These are phyloP conservation scores for Lepidopterella palustris DNA, from an alignment of 495 filamentous ascomycete genomes.

Conservation along the genomic window DNA sequence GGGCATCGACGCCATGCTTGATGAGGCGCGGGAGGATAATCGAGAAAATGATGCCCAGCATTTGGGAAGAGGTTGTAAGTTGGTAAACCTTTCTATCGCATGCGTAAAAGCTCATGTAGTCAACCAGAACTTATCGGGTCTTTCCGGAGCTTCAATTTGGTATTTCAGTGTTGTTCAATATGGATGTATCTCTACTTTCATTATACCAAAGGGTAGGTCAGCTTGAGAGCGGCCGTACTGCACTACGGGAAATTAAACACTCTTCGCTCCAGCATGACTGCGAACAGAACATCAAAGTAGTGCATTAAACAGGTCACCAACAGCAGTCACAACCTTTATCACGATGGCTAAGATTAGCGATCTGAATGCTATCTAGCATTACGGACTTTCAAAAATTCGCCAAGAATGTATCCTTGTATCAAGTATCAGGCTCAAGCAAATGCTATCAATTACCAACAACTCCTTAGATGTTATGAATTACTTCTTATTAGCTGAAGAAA, in stretches of 20 bases:
- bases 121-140: no score
- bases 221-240: background rate
- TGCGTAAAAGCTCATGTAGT: background rate
- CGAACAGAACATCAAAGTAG: no score
- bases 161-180: background rate
- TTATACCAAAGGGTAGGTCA: background rate
- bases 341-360: no score
- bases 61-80: constrained; percentile 3
- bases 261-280: background rate
- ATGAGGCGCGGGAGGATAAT: constrained; percentile 74
- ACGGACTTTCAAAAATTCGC: no score
- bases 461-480: no score
- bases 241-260: background rate
- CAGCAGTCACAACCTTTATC: no score
- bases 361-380: no score
- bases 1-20: constrained; percentile 80
- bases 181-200: background rate
- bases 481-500: no score
- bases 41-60: constrained; percentile 72
- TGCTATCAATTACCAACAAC: no score
- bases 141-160: background rate
- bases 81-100: background rate
- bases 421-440: no score
- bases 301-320: no score
- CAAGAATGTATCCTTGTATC: no score